phyloP scores from a whole-genome alignment of 2,329 filamentous ascomycete species.

The Madurella fahalii region DNA sequence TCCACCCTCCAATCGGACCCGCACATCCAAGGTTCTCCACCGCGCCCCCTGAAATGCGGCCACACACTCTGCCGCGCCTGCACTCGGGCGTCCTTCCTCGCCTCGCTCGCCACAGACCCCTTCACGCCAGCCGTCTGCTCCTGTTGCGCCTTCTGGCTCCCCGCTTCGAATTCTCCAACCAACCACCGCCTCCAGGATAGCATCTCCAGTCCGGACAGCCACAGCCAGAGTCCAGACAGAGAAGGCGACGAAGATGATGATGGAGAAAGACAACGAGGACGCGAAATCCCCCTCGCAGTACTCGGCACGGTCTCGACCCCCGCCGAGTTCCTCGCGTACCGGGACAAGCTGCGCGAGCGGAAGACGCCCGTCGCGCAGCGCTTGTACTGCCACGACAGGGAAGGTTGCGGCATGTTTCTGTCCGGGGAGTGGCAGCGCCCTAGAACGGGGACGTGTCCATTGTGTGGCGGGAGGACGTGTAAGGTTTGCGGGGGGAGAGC shows the following conservation, averaged over 20 bases:
- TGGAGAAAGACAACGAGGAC: no score
- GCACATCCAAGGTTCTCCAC: background rate
- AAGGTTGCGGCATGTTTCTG: slow-evolving; percentile 8
- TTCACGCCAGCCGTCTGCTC: slow-evolving; percentile 6
- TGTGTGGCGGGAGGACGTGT: slow-evolving; percentile 9
- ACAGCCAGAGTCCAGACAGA: no score
- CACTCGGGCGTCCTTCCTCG: background rate
- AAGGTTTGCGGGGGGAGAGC: slow-evolving; percentile 6
- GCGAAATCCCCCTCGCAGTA: slow-evolving; percentile 2
- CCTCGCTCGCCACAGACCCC: slow-evolving; percentile 4
- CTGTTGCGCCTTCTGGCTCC: background rate
- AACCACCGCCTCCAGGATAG: no score
- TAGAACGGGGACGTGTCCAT: slow-evolving; percentile 1
- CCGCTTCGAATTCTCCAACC: no score
- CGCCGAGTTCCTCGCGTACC: slow-evolving; percentile 15
- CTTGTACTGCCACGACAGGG: slow-evolving; percentile 10
- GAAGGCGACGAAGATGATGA: no score
- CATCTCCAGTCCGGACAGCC: no score
- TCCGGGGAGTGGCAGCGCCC: background rate
- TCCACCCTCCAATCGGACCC: background rate
- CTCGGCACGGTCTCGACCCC: slow-evolving; percentile 5
- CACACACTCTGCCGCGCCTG: slow-evolving; percentile 11
- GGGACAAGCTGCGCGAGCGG: slow-evolving; percentile 8
- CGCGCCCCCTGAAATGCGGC: background rate
- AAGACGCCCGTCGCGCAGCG: slow-evolving; percentile 1